phyloP scores from a whole-genome alignment of 2,329 filamentous ascomycete species.

The Mycosphaerella arachidis region DNA sequence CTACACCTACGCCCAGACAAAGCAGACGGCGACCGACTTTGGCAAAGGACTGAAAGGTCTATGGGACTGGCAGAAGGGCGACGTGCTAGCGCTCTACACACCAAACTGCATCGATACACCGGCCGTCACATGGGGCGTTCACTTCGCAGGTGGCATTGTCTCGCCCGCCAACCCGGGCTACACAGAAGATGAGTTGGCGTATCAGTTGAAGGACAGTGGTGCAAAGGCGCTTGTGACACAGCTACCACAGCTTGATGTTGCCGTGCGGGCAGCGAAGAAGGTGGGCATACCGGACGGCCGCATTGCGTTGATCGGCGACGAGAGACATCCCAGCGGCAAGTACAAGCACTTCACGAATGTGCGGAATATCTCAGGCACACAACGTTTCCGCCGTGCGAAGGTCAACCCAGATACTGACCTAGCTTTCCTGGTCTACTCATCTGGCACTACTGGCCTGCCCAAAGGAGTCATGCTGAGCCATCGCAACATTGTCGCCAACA shows the following conservation, averaged over 20 bases:
- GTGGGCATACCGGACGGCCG: conserved; percentile 67
- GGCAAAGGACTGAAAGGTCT: conserved; percentile 70
- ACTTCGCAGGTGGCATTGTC: conserved; percentile 76
- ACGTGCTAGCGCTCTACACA: conserved; percentile 76
- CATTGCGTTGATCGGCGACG: conserved; percentile 72
- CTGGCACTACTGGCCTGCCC: conserved; percentile 82
- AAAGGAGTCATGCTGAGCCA: conserved; percentile 92
- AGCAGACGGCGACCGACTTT: conserved; percentile 64
- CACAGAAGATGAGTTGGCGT: conserved; percentile 74
- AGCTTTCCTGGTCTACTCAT: conserved; percentile 81
- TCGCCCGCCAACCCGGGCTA: conserved; percentile 89
- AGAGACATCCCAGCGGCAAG: conserved; percentile 53
- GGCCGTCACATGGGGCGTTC: conserved; percentile 68
- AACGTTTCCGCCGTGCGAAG: conserved; percentile 56
- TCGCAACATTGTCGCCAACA: conserved; percentile 73
- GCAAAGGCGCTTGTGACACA: conserved; percentile 75
- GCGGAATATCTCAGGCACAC: conserved; percentile 57
- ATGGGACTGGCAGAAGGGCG: conserved; percentile 76
- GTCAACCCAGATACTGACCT: conserved; percentile 67
- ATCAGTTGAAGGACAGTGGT: conserved; percentile 73
- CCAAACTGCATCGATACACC: conserved; percentile 85
- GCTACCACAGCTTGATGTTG: conserved; percentile 58
- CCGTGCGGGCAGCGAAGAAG: conserved; percentile 61
- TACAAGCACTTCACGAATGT: conserved; percentile 71
- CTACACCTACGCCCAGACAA: conserved; percentile 68